These are phyloP conservation scores for Aspergillus glaucus DNA, from an alignment of 2,329 filamentous ascomycete genomes.

Conservation along the genomic window DNA sequence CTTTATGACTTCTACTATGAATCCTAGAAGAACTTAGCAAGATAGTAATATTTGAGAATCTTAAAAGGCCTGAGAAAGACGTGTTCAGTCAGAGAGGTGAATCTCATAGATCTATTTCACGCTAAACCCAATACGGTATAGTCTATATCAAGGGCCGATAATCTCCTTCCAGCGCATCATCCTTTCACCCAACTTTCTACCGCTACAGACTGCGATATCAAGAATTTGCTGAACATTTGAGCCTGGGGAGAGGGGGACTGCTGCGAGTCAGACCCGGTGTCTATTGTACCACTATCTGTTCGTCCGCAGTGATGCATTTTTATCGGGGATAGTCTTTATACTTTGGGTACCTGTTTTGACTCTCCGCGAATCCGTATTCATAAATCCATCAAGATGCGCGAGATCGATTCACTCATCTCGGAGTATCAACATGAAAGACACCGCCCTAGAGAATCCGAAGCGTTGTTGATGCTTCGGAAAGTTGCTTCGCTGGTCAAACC, in stretches of 20 bases:
- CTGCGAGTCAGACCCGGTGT: too few species aligned
- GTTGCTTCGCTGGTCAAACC: slow-evolving; percentile 87
- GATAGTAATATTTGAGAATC: too few species aligned
- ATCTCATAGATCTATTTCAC: background rate
- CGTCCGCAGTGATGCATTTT: too few species aligned
- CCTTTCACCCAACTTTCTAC: background rate
- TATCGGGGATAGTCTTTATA: background rate
- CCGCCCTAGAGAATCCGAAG: slow-evolving; percentile 45
- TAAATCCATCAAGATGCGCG: slow-evolving; percentile 27
- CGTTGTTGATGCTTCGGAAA: slow-evolving; percentile 61
- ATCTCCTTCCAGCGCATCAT: background rate
- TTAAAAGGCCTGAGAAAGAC: too few species aligned
- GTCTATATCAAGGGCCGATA: background rate
- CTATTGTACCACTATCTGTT: too few species aligned
- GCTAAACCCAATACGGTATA: background rate
- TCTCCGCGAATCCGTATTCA: too few species aligned
- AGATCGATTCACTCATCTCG: slow-evolving; percentile 43
- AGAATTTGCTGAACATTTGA: too few species aligned
- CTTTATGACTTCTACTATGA: too few species aligned
- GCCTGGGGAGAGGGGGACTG: too few species aligned
- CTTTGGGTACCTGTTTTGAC: too few species aligned
- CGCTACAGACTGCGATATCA: background rate
- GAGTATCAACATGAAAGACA: slow-evolving; percentile 50
- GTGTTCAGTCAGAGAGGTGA: background rate
- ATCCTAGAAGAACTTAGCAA: too few species aligned